Conservation (phyloP, 805 yeast genomes). For the Zygoascus flipseniorum region DNA sequence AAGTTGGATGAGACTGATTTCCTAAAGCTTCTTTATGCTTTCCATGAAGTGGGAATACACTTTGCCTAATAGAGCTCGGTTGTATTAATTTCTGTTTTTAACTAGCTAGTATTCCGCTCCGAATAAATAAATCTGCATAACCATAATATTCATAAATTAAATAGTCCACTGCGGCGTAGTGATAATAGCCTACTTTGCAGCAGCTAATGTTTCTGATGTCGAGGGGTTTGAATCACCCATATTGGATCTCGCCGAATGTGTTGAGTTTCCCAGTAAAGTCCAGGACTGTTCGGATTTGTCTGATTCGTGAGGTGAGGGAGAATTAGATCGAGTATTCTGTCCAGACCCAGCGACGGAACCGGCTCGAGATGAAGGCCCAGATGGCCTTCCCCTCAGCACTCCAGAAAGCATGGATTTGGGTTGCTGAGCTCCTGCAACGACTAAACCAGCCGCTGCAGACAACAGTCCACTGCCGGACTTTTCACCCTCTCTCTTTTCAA, state of each 20-base stretch:
- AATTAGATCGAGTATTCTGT: neutral
- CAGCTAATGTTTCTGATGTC: too few relatives aligned
- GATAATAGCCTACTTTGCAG: neutral
- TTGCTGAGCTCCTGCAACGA: neutral
- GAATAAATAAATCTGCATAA: neutral
- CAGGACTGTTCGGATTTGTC: conserved; percentile 12
- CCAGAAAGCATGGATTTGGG: neutral
- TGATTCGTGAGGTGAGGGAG: neutral
- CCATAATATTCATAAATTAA: neutral
- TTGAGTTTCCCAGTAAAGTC: conserved; percentile 11
- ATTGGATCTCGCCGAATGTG: neutral
- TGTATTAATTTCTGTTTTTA: neutral
- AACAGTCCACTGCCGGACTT: neutral
- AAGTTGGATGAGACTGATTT: conserved; percentile 95
- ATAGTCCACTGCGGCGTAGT: neutral
- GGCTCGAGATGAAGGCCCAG: neutral
- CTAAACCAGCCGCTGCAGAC: conserved; percentile 1
- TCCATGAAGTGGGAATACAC: conserved; percentile 95
- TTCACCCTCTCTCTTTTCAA: conserved; percentile 7
- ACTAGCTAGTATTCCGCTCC: neutral
- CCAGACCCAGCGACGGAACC: neutral
- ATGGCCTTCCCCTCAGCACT: neutral
- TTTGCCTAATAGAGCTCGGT: conserved; percentile 49
- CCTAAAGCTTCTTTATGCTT: conserved; percentile 70
- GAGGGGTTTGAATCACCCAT: neutral